Evolutionary conservation across 208 protist species (phyloP).

Genomic region (Chromosphaera perkinsii): DNA sequence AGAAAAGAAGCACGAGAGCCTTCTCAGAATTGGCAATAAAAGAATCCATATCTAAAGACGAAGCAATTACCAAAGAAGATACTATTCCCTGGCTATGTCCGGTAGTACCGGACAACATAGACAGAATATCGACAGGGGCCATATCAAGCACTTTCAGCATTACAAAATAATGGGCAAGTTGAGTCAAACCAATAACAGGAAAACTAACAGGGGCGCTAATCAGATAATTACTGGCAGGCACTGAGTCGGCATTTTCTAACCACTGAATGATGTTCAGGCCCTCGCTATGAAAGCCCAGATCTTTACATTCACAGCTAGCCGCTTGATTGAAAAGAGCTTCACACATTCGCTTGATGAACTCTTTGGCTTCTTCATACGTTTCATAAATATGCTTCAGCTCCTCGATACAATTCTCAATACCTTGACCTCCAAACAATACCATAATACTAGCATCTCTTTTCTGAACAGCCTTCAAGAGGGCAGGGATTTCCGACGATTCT

Average conservation of each 20-base stretch:
- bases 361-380: slow-evolving; percentile 2
- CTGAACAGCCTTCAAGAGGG: too few relatives aligned
- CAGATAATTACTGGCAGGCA: slow-evolving; percentile 35
- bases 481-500: too few relatives aligned
- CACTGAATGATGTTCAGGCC: slow-evolving; percentile 9
- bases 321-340: background rate
- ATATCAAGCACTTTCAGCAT: slow-evolving; percentile 36
- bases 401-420: slow-evolving; percentile 1
- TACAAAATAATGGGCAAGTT: slow-evolving; percentile 53
- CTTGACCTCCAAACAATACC: slow-evolving; percentile 19
- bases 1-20: slow-evolving; percentile 50
- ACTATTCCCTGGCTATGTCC: slow-evolving; percentile 59
- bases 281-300: slow-evolving; percentile 1
- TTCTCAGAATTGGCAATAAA: slow-evolving; percentile 37
- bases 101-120: slow-evolving; percentile 2
- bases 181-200: slow-evolving; percentile 56
- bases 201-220: slow-evolving; percentile 46
- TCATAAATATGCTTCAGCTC: slow-evolving; percentile 1
- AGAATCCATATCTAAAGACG: slow-evolving; percentile 27
- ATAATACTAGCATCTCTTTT: background rate
- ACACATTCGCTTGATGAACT: slow-evolving; percentile 1
- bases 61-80: slow-evolving; percentile 47
- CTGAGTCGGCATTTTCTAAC: background rate
- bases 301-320: background rate
- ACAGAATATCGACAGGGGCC: slow-evolving; percentile 34